phyloP scores from a whole-genome alignment of 2,329 filamentous ascomycete genomes.

The Ophiostoma fasciatum region DNA sequence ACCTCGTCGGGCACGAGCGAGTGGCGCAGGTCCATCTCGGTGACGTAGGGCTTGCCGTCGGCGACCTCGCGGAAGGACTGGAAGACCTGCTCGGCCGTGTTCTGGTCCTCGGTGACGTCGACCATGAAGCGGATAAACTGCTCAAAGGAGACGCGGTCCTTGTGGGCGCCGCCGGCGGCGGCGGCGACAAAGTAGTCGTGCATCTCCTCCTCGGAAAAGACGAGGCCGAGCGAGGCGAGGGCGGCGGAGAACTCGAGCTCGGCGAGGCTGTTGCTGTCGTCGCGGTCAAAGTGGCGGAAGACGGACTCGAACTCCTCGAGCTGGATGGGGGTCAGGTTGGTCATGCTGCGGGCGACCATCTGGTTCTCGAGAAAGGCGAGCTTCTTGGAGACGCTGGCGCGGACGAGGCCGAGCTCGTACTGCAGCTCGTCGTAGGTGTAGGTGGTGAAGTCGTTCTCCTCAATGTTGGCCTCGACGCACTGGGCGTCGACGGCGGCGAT shows the following conservation, averaged over 20 bases:
- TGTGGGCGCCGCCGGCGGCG: slow-evolving; percentile 31
- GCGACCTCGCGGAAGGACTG: slow-evolving; percentile 96
- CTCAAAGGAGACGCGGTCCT: slow-evolving; percentile 80
- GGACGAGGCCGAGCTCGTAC: slow-evolving; percentile 86
- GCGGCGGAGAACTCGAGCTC: slow-evolving; percentile 95
- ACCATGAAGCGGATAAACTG: slow-evolving; percentile 99
- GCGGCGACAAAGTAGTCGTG: slow-evolving; percentile 85
- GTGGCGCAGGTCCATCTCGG: slow-evolving; percentile 90
- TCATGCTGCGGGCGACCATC: slow-evolving; percentile 97
- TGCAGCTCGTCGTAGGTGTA: slow-evolving; percentile 94
- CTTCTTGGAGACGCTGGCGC: slow-evolving; percentile 88
- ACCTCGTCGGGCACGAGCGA: slow-evolving; percentile 93
- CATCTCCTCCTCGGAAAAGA: slow-evolving; percentile 98
- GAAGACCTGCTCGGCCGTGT: slow-evolving; percentile 95
- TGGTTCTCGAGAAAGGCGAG: slow-evolving; percentile 95
- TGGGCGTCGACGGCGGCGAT: slow-evolving; percentile 77
- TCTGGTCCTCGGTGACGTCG: slow-evolving; percentile 95
- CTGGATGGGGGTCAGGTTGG: slow-evolving; percentile 94
- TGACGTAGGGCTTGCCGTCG: slow-evolving; percentile 97
- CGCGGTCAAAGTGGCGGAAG: slow-evolving; percentile 93
- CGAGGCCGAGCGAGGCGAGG: slow-evolving; percentile 82
- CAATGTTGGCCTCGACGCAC: slow-evolving; percentile 92
- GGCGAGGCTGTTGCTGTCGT: slow-evolving; percentile 75
- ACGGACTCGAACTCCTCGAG: slow-evolving; percentile 97
- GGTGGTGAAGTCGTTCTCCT: slow-evolving; percentile 99